phyloP scores from a whole-genome alignment of 352 stramenopile genomes.

The Globisporangium polare region DNA sequence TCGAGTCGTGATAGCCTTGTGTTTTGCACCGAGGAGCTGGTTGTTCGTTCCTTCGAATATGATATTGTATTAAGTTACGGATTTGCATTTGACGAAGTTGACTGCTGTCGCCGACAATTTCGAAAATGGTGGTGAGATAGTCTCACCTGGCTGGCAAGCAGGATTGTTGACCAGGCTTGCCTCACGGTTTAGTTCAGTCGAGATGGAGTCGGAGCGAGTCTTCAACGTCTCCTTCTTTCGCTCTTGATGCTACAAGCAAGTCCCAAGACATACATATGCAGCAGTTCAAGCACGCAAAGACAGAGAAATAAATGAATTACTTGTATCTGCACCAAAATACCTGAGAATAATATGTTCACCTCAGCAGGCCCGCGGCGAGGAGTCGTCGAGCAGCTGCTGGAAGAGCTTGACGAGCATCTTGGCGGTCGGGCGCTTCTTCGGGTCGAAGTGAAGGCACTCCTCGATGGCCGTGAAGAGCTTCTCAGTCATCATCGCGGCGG shows the following conservation, averaged over 20 bases:
- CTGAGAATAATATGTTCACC: no score
- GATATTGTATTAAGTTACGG: background rate
- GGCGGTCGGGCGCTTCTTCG: conserved; percentile 47
- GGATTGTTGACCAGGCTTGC: no score
- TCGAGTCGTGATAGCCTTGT: background rate
- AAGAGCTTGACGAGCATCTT: conserved; percentile 52
- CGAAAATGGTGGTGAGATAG: background rate
- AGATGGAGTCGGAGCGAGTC: no score
- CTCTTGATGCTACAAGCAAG: no score
- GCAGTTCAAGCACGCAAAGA: no score
- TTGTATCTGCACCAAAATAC: no score
- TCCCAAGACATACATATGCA: no score
- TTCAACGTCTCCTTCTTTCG: no score
- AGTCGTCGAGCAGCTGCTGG: conserved; percentile 36
- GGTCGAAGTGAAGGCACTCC: conserved; percentile 56
- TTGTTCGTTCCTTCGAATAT: background rate
- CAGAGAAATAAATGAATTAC: no score
- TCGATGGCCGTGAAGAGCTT: conserved; percentile 44
- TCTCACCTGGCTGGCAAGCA: no score
- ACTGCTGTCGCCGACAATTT: background rate
- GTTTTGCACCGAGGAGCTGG: background rate
- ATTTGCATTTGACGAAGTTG: background rate
- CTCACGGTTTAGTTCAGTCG: no score
- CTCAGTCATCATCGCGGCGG: conserved; percentile 33
- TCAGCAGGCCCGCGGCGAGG: conserved; percentile 5